Conservation (phyloP, 129 eudicot genomes). For the Centella asiatica region DNA sequence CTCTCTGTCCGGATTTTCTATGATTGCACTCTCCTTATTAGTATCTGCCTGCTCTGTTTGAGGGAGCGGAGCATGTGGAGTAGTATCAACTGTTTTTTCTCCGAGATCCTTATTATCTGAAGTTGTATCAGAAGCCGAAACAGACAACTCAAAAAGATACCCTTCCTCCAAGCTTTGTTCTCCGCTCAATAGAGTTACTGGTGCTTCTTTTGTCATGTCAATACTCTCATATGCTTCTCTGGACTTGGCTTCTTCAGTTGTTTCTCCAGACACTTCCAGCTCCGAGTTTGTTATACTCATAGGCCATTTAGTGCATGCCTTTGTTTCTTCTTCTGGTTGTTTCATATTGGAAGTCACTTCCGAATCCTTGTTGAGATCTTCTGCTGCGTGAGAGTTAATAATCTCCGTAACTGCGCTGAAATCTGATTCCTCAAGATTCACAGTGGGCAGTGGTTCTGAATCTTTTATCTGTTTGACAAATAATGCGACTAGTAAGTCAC, state of each 20-base stretch:
- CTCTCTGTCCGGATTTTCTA: conserved; percentile 12
- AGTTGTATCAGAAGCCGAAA: neutral
- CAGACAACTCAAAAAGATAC: neutral
- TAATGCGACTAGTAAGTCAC: conserved; percentile 9
- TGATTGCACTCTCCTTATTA: conserved; percentile 13
- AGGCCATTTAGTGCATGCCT: conserved; percentile 8
- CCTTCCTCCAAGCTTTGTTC: conserved; percentile 2
- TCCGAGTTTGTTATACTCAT: conserved; percentile 2
- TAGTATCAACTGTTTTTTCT: neutral
- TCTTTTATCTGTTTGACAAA: conserved; percentile 18
- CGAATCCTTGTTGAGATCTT: conserved; percentile 11
- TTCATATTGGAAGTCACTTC: conserved; percentile 15
- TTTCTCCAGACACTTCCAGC: conserved; percentile 11
- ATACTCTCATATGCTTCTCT: conserved; percentile 1
- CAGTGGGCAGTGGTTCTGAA: conserved; percentile 4
- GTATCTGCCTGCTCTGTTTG: neutral
- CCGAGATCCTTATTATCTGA: conserved; percentile 5
- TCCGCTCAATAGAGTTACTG: conserved; percentile 1
- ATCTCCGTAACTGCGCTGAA: conserved; percentile 12
- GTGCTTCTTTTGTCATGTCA: too few relatives aligned
- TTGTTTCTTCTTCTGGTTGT: conserved; percentile 21
- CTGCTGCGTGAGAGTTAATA: conserved; percentile 4
- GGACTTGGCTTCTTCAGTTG: conserved; percentile 8
- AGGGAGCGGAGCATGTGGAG: conserved; percentile 5
- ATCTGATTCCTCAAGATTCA: conserved; percentile 13